Evolutionary conservation across 2,329 filamentous ascomycete genomes (phyloP).

Genomic region (Drechslera avenae): DNA sequence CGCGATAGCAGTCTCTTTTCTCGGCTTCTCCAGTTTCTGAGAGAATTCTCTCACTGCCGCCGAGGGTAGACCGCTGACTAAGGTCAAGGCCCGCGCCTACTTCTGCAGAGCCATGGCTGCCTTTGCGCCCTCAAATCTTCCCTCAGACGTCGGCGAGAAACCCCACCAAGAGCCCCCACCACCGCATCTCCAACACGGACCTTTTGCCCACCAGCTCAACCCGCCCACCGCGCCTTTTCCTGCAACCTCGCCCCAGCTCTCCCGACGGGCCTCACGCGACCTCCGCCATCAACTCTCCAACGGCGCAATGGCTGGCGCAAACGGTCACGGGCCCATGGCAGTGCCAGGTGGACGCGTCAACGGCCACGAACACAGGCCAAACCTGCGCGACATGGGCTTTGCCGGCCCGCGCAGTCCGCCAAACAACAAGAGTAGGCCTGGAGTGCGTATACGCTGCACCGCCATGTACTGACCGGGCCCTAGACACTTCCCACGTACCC

Average conservation of each 20-base stretch:
- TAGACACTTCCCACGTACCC: constrained; percentile 96
- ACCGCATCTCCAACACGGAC: constrained; percentile 29
- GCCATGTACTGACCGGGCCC: constrained; percentile 25
- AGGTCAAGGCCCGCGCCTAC: constrained; percentile 8
- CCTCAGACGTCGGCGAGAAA: constrained; percentile 28
- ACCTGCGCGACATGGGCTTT: constrained; percentile 48
- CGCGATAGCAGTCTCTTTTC: constrained; percentile 27
- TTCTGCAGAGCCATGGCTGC: constrained; percentile 32
- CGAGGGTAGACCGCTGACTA: constrained; percentile 8
- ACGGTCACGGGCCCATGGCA: constrained; percentile 45
- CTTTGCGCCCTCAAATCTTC: constrained; percentile 31
- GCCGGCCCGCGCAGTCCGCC: constrained; percentile 54
- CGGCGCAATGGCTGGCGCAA: constrained; percentile 43
- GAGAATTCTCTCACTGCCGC: constrained; percentile 8
- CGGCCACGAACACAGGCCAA: constrained; percentile 36
- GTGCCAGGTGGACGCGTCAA: constrained; percentile 44
- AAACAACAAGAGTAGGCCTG: constrained; percentile 54
- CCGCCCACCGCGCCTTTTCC: constrained; percentile 24
- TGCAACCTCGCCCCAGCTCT: constrained; percentile 28
- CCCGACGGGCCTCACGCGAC: constrained; percentile 39
- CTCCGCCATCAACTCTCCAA: constrained; percentile 35
- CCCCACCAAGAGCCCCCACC: constrained; percentile 43
- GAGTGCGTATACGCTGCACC: not conserved
- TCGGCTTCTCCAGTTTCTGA: constrained; percentile 12
- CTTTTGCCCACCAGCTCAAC: constrained; percentile 37